A percentile compares a stretch with the other conserved stretches of the same genome.
These are phyloP conservation scores for Inonotus hispidus DNA, from an alignment of 1,284 basidiomycete species.

Conservation along the genomic window DNA sequence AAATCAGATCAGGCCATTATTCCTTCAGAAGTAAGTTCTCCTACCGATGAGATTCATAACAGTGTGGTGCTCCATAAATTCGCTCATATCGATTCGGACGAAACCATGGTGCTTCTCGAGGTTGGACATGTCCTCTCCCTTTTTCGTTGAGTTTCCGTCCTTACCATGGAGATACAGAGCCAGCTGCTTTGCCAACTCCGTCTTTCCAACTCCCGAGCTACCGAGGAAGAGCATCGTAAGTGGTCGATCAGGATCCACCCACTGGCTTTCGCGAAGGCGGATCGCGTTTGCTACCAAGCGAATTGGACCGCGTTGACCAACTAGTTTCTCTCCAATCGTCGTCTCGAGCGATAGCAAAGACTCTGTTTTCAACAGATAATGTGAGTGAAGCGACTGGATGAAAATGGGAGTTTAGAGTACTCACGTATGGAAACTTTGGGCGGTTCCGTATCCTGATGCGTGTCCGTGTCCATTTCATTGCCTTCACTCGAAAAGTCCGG, in stretches of 20 bases:
- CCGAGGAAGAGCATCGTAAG: constrained; percentile 16
- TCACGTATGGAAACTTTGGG: not conserved
- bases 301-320: constrained; percentile 15
- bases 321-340: constrained; percentile 5
- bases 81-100: constrained; percentile 16
- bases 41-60: constrained; percentile 11
- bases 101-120: constrained; percentile 9
- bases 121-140: not conserved
- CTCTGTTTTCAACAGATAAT: not conserved
- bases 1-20: not conserved
- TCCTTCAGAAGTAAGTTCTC: not conserved
- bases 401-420: not conserved
- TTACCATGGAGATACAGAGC: constrained; percentile 8
- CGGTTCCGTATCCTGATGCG: not conserved
- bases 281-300: constrained; percentile 6
- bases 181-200: constrained; percentile 15
- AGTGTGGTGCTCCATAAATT: constrained; percentile 10
- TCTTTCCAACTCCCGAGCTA: constrained; percentile 16
- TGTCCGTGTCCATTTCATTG: not conserved
- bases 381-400: not conserved
- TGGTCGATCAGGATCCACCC: constrained; percentile 15
- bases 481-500: not conserved
- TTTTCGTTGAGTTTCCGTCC: not conserved
- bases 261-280: constrained; percentile 9
- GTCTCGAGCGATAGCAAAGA: not conserved